Conservation (phyloP, 2,329 filamentous ascomycete species). For the Raffaelea arxii region DNA sequence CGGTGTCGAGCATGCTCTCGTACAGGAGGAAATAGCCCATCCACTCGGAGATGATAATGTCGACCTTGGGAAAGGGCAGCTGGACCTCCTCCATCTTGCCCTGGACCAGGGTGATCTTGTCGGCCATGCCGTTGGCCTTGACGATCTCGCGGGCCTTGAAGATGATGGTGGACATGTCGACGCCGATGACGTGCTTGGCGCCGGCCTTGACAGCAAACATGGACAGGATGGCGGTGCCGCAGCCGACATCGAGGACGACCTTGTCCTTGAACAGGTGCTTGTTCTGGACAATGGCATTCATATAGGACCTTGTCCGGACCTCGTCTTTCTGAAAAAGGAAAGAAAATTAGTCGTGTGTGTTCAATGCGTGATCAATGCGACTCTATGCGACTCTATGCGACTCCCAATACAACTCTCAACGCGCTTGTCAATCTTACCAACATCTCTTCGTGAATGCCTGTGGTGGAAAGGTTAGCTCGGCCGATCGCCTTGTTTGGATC, state of each 20-base stretch:
- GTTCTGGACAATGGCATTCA: constrained; percentile 96
- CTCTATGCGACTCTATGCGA: too few relatives aligned
- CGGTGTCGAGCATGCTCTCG: constrained; percentile 98
- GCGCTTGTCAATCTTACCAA: constrained; percentile 54
- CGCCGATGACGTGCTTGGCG: constrained; percentile 96
- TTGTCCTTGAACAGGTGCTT: constrained; percentile 87
- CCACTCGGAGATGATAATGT: constrained; percentile 99
- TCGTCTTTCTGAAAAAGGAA: constrained; percentile 71
- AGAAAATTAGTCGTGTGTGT: too few relatives aligned
- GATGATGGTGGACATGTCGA: constrained; percentile 99
- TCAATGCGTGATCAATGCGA: too few relatives aligned
- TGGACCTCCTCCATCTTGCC: constrained; percentile 99
- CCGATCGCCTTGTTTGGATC: not conserved
- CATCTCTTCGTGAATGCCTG: constrained; percentile 97
- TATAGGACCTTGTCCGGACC: constrained; percentile 91
- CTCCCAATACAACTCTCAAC: not conserved
- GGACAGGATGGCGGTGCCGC: constrained; percentile 94
- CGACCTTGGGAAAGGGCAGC: constrained; percentile 87
- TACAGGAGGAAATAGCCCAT: constrained; percentile 99
- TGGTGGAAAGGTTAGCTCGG: constrained; percentile 13
- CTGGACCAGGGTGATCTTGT: constrained; percentile 96
- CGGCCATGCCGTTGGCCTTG: constrained; percentile 77
- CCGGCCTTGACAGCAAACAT: constrained; percentile 98
- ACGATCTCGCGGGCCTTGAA: constrained; percentile 97
- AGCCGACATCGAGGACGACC: constrained; percentile 92